Evolutionary conservation across 2,329 filamentous ascomycete genomes (phyloP).

Genomic region (Talaromyces sp.): DNA sequence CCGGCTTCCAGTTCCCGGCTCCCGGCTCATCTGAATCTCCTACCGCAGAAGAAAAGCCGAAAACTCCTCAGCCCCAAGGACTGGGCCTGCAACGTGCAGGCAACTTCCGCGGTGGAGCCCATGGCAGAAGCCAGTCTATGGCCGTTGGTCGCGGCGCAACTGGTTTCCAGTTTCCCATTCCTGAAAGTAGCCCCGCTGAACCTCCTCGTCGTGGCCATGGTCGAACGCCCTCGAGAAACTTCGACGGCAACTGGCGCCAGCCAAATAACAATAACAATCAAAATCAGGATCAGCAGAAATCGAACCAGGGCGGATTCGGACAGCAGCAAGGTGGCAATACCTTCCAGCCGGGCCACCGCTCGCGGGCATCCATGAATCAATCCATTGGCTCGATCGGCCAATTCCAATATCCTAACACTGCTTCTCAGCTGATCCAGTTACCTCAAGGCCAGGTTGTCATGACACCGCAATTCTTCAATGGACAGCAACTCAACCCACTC

Average conservation of each 20-base stretch:
- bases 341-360: constrained; percentile 90
- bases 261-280: constrained; percentile 55
- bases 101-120: constrained; percentile 82
- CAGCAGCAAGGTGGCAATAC: constrained; percentile 68
- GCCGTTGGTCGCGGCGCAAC: constrained; percentile 59
- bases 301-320: constrained; percentile 59
- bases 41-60: constrained; percentile 17
- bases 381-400: constrained; percentile 78
- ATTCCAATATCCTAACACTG: constrained; percentile 77
- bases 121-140: constrained; percentile 49
- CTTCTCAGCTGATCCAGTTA: constrained; percentile 83
- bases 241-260: constrained; percentile 97
- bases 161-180: constrained; percentile 64
- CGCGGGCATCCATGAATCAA: constrained; percentile 78
- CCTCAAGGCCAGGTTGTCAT: constrained; percentile 79
- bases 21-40: constrained; percentile 56
- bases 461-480: constrained; percentile 76
- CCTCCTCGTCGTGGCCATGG: constrained; percentile 77
- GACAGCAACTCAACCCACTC: constrained; percentile 81
- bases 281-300: constrained; percentile 49
- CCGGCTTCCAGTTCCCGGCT: constrained; percentile 89
- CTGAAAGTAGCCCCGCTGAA: constrained; percentile 58
- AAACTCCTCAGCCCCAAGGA: constrained; percentile 56
- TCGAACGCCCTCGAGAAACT: constrained; percentile 83
- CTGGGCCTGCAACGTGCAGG: constrained; percentile 60